Percentiles rank a stretch among this genome's conserved stretches.
These are phyloP conservation scores for Larix kaempferi DNA, from an alignment of 75 land plant genomes.

Conservation along the genomic window DNA sequence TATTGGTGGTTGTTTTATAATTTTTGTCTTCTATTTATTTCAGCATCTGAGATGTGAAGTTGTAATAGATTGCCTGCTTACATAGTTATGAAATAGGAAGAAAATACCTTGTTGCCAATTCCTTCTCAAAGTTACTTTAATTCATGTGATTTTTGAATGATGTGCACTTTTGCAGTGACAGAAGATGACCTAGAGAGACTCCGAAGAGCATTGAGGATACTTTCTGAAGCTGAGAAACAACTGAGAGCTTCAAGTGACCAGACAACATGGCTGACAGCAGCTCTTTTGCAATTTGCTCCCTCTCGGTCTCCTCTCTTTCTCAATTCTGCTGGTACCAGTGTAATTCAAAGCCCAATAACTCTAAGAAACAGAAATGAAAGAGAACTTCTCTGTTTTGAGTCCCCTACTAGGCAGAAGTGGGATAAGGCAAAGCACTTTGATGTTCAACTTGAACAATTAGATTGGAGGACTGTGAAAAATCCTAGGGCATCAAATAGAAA, in stretches of 20 bases:
- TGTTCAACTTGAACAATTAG: neutral
- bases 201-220: conserved; percentile 29
- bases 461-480: neutral
- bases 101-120: neutral
- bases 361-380: conserved; percentile 14
- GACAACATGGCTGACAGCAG: conserved; percentile 45
- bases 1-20: neutral
- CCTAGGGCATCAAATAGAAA: neutral
- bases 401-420: conserved; percentile 13
- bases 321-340: conserved; percentile 28
- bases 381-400: conserved; percentile 13
- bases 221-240: conserved; percentile 46
- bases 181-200: conserved; percentile 31
- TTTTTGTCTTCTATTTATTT: neutral
- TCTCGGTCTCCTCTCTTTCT: conserved; percentile 25
- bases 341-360: conserved; percentile 25
- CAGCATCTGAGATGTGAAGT: neutral
- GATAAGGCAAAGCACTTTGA: conserved; percentile 9
- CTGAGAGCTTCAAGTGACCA: conserved; percentile 30
- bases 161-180: conserved; percentile 17
- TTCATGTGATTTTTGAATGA: neutral
- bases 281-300: conserved; percentile 33
- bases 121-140: neutral
- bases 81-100: neutral
- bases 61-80: neutral